Evolutionary conservation across 306 rosid genomes (phyloP), one percentile per base, ranked within the genome.

Genomic region (Bauhinia variegata): DNA sequence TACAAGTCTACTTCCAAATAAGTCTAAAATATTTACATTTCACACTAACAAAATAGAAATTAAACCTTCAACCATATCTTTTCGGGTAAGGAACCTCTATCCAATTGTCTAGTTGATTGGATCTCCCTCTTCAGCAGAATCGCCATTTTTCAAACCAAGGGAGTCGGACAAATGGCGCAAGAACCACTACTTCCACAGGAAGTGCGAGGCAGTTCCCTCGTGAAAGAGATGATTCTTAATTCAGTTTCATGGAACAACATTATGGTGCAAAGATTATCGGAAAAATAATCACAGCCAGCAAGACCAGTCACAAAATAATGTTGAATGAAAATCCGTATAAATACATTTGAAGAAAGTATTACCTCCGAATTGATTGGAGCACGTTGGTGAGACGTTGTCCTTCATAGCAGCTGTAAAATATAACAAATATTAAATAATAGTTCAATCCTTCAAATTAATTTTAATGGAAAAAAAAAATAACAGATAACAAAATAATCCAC

Each of bases 11-110:
- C 18, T 30, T 9, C 19, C 33, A 53, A 12, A 44, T 36, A 11
- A 43, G 63, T n/a, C 47, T 30, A 63, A 8, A 51, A 0, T 7
- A 3, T 48, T 63, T 7, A n/a, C 16, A 32, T 41, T 42, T 67
- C 9, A 38, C 14, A 10, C 47, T 49, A 69, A 65, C 47, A 23
- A 51, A 68, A 58, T 16, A 47, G 44, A 36, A 15, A 39, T 36
- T 5, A 38, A 51, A 88, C 97, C 97, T 88, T 91, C 43, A 88
- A 73, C 91, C 91, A 88, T 44, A 88, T 72, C 36, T 86, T 91
- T 65, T 85, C 91, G n/a, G 97, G 95, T 64, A 88, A 74, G 41
- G 82, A 67, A 50, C 56, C 71, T 54, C 82, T 80, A 72, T 85
- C 88, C 38, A 54, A 30, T 32, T 23, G 19, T 82, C 88, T 85